Evolutionary conservation across 768 basidiomycete genomes (phyloP), one percentile per base, ranked within the genome.

Genomic region (Boletus insuetus): DNA sequence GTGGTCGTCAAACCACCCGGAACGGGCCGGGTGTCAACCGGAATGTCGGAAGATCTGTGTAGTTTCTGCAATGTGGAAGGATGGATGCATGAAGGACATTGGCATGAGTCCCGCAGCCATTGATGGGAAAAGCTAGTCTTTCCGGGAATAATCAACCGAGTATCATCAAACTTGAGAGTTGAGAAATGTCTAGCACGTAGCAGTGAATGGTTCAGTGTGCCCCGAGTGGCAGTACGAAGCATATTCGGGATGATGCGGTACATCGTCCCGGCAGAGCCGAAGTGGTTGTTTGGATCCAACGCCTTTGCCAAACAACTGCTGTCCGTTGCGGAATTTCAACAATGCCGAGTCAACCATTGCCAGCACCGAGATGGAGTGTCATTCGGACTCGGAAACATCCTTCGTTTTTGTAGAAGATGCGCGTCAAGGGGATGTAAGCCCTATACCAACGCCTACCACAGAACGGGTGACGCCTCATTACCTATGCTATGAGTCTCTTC

Each of bases 51-150:
- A 3, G 87, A 82, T 47, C 81, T 74, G 64, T 85, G 84, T 0
- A 93, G 75, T 63, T 91, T 91, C 70, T 98, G 95, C 3, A 71
- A 74, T 0, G 87, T 93, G 4, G 84, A 81, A 0, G 90, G 86
- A 61, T 97, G 90, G 10, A 95, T 69, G 59, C 89, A 94, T 3
- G 73, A 63, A 0, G 82, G 72, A 40, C 88, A 92, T 54, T 81
- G 83, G 61, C 94, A 97, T 0, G 89, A 81, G 64, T 98, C 94
- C 22, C 94, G 84, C 11, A 98, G 80, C 86, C 91, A 94, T 51
- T 83, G 71, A 63, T 81, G 85, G 0, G 89, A 80, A 60, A 91
- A 84, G 11, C 71, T 65, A 26, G 76, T 61, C 19, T 74, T 72
- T 12, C 85, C 49, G 7, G 64, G 60, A 43, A 70, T 49, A n/a